Conservation (phyloP, 371 early-diverging fungal genomes). For the Zancudomyces culisetae region DNA sequence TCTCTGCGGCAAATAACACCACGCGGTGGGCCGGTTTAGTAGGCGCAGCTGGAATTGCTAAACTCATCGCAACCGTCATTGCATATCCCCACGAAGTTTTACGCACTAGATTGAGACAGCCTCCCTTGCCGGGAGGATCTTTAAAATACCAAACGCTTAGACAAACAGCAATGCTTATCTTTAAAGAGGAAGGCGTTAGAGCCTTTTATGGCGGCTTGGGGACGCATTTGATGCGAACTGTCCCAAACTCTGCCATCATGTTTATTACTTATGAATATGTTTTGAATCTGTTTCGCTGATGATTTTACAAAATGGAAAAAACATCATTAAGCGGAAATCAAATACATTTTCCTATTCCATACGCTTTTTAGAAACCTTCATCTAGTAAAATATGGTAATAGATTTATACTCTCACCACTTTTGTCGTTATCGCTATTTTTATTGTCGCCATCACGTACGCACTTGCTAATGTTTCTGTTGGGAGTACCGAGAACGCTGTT, state of each 20-base stretch:
- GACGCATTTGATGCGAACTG: slow-evolving; percentile 82
- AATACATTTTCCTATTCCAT: too few species aligned
- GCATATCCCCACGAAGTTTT: slow-evolving; percentile 79
- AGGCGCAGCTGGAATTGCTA: slow-evolving; percentile 66
- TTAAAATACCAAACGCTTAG: slow-evolving; percentile 61
- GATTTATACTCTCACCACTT: too few species aligned
- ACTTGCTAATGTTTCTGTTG: too few species aligned
- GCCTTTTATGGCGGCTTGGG: slow-evolving; percentile 89
- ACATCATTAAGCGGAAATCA: too few species aligned
- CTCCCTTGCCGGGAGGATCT: slow-evolving; percentile 31
- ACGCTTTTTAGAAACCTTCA: too few species aligned
- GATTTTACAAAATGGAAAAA: too few species aligned
- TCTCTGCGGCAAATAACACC: background rate
- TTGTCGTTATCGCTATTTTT: too few species aligned
- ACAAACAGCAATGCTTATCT: slow-evolving; percentile 47
- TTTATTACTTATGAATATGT: slow-evolving; percentile 82
- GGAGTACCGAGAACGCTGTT: too few species aligned
- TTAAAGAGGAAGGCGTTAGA: slow-evolving; percentile 63
- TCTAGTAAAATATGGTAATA: too few species aligned
- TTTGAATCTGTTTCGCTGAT: slow-evolving; percentile 29
- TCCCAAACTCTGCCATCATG: slow-evolving; percentile 92
- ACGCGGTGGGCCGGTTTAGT: slow-evolving; percentile 51
- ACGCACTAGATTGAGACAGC: slow-evolving; percentile 70
- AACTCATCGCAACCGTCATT: slow-evolving; percentile 65
- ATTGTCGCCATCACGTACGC: too few species aligned